Evolutionary conservation across 805 yeast genomes (phyloP), one percentile per base, ranked within the genome.

Genomic region (Priceomyces haplophilus): DNA sequence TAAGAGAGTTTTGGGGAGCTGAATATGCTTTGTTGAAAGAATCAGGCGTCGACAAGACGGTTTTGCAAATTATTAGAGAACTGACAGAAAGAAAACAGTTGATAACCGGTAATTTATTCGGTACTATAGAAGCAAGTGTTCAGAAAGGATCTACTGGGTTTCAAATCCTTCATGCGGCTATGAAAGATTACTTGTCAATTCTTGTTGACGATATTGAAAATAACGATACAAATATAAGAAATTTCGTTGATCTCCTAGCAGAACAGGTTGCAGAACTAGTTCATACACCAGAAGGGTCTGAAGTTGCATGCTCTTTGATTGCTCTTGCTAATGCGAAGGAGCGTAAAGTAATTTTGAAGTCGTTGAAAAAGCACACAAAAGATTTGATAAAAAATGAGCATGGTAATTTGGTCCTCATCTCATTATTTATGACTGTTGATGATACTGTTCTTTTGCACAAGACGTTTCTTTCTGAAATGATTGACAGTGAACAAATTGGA

Each of bases 121-220:
- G 87, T 46, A 88, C 96, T 7, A 88, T 91, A 48, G 81, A 84
- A 27, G 90, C 96, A 2, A 85, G 97, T 4, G 93, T 91, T 38
- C 91, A 85, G 61, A 91, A 91, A 66, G 98, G 98, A 4, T 88
- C 97, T 2, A 85, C 95, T 19, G 98, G 98, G 31, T 91, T 91
- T 76, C 95, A 89, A 62, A 85, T 91, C 51, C 78, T 91, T 61
- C 98, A 91, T 64, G 96, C 97, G 30, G 97, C 95, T 40, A 88
- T 91, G 96, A 83, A 76, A 59, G 97, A 91, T 62, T 88, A 85
- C 56, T 78, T 81, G 37, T 78, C 82, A 48, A 83, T 88, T 46
- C 80, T 88, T 49, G 80, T 80, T 47, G 80, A 76, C 36, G 73
- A 69, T 42, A 40, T 65, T 20, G 74, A 67, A 41, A 52, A 49